A percentile compares a stretch with the other conserved stretches of the same genome.
These are phyloP conservation scores for Microsporum ferrugineum DNA, from an alignment of 2,329 filamentous ascomycete genomes.

Conservation along the genomic window DNA sequence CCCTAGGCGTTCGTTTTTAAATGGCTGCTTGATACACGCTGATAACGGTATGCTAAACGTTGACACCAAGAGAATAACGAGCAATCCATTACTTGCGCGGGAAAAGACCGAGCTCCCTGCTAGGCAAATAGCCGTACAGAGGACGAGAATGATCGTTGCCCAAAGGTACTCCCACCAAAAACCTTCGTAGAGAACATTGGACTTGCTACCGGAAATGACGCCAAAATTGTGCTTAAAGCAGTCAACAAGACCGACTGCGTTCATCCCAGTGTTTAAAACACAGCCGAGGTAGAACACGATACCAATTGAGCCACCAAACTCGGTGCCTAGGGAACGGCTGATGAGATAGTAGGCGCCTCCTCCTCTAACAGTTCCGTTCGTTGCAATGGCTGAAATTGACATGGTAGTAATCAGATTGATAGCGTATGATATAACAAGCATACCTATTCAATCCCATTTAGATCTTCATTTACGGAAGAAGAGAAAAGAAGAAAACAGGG, in stretches of 20 bases:
- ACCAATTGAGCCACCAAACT: slow-evolving; percentile 81
- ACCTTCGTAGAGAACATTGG: slow-evolving; percentile 52
- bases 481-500: background rate
- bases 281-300: slow-evolving; percentile 86
- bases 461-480: slow-evolving; percentile 3
- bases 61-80: slow-evolving; percentile 58
- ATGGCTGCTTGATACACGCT: slow-evolving; percentile 56
- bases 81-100: slow-evolving; percentile 63
- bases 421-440: slow-evolving; percentile 63
- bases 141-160: slow-evolving; percentile 56
- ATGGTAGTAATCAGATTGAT: slow-evolving; percentile 77
- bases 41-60: slow-evolving; percentile 75
- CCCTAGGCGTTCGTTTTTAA: slow-evolving; percentile 48
- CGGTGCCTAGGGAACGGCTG: slow-evolving; percentile 70
- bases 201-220: slow-evolving; percentile 43
- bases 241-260: slow-evolving; percentile 74
- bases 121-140: slow-evolving; percentile 65
- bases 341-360: slow-evolving; percentile 85
- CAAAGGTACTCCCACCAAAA: slow-evolving; percentile 70
- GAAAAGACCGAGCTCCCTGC: slow-evolving; percentile 71
- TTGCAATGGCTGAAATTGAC: slow-evolving; percentile 78
- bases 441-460: slow-evolving; percentile 38
- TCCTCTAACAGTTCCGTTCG: slow-evolving; percentile 77
- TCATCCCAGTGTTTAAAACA: slow-evolving; percentile 75
- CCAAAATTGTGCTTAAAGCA: slow-evolving; percentile 69